A percentile compares a stretch with the other conserved stretches of the same genome.
Evolutionary conservation across 768 basidiomycete genomes (phyloP).

Genomic region (Rhizopogon roseolus): DNA sequence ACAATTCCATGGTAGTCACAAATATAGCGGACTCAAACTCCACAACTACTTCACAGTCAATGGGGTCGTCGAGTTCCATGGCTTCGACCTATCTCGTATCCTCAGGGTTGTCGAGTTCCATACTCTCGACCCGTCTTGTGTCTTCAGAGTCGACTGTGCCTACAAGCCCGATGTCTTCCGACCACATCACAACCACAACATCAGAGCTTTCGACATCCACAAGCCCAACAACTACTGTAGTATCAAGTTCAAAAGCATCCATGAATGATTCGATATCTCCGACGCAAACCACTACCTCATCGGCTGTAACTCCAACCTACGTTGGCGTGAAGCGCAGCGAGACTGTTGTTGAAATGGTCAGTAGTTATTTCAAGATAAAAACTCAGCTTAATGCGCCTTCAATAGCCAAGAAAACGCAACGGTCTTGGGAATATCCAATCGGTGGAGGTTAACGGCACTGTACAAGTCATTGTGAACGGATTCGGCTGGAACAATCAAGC

Average conservation of each 20-base stretch:
- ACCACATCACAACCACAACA: too few relatives aligned
- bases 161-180: not conserved
- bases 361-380: not conserved
- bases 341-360: not conserved
- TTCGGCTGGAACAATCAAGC: conserved; percentile 28
- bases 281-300: not conserved
- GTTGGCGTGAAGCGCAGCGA: not conserved
- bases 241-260: not conserved
- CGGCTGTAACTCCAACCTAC: not conserved
- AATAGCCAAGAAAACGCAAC: conserved; percentile 4
- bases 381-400: not conserved
- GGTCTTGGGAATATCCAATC: conserved; percentile 19
- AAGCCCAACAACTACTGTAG: not conserved
- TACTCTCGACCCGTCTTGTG: not conserved
- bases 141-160: not conserved
- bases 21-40: not conserved
- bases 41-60: not conserved
- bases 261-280: not conserved
- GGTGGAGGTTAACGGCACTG: conserved; percentile 18
- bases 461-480: conserved; percentile 28
- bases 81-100: not conserved
- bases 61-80: not conserved
- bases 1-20: conserved; percentile 1
- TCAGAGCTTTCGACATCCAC: not conserved
- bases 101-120: not conserved